Evolutionary conservation across 139 green algal species (phyloP).

Genomic region (Spirogloea muscicola): DNA sequence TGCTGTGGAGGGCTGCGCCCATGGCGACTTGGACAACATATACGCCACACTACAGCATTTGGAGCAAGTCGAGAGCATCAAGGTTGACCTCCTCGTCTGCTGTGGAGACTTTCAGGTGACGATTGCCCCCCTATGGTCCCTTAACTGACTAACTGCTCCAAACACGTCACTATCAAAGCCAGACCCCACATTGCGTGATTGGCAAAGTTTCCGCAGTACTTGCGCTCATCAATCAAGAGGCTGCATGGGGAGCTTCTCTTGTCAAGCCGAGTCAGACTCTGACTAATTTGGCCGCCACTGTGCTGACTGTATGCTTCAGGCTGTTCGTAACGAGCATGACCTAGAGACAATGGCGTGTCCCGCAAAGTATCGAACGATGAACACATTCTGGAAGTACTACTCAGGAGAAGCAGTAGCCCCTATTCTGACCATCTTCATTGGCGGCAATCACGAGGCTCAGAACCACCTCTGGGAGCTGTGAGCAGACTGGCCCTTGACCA

Average conservation of each 20-base stretch:
- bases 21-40: constrained; percentile 58
- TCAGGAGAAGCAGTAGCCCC: constrained; percentile 69
- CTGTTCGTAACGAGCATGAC: constrained; percentile 91
- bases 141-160: too few relatives aligned
- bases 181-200: too few relatives aligned
- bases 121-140: too few relatives aligned
- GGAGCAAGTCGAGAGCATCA: constrained; percentile 42
- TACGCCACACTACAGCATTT: constrained; percentile 50
- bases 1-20: constrained; percentile 54
- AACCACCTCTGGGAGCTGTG: constrained; percentile 93
- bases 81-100: constrained; percentile 88
- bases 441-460: constrained; percentile 94
- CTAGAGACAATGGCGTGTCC: constrained; percentile 89
- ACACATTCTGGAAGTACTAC: constrained; percentile 96
- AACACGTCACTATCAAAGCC: too few relatives aligned
- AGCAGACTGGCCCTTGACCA: too few relatives aligned
- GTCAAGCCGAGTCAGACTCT: too few relatives aligned
- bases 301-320: too few relatives aligned
- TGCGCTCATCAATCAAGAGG: too few relatives aligned
- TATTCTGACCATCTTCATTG: constrained; percentile 92
- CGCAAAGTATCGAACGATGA: constrained; percentile 85
- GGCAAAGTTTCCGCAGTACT: too few relatives aligned
- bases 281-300: too few relatives aligned
- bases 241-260: too few relatives aligned
- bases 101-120: constrained; percentile 93